Conservation (phyloP, 106 monocot genomes). For the Posidonia australis region DNA sequence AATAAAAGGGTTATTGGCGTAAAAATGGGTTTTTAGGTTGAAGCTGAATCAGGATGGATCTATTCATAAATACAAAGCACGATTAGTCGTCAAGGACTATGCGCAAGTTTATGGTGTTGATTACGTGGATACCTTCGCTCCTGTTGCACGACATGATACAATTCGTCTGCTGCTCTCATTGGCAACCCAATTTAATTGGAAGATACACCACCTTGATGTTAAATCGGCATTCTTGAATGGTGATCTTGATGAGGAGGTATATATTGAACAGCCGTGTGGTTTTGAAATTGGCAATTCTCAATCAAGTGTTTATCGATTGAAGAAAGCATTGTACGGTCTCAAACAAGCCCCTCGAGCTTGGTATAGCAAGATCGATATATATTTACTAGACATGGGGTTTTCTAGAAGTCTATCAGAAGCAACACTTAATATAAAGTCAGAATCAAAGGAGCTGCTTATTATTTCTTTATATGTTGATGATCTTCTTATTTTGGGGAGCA, state of each 20-base stretch:
- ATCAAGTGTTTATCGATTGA: background rate
- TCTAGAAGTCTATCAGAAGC: background rate
- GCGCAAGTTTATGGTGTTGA: background rate
- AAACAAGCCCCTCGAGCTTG: background rate
- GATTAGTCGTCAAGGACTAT: background rate
- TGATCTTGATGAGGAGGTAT: background rate
- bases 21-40: background rate
- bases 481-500: background rate
- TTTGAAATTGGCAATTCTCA: background rate
- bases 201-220: background rate
- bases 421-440: background rate
- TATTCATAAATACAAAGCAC: background rate
- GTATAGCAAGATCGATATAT: background rate
- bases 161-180: background rate
- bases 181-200: background rate
- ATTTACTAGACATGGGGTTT: background rate
- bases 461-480: slow-evolving; percentile 6
- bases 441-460: background rate
- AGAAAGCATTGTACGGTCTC: background rate
- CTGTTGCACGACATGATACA: background rate
- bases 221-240: background rate
- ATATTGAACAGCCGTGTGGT: background rate
- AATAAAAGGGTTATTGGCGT: background rate
- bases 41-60: background rate
- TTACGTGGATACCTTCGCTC: background rate